A percentile compares a stretch with the other conserved stretches of the same genome.
Evolutionary conservation across 148 eudicot species (phyloP).

Genomic region (Cornus florida): DNA sequence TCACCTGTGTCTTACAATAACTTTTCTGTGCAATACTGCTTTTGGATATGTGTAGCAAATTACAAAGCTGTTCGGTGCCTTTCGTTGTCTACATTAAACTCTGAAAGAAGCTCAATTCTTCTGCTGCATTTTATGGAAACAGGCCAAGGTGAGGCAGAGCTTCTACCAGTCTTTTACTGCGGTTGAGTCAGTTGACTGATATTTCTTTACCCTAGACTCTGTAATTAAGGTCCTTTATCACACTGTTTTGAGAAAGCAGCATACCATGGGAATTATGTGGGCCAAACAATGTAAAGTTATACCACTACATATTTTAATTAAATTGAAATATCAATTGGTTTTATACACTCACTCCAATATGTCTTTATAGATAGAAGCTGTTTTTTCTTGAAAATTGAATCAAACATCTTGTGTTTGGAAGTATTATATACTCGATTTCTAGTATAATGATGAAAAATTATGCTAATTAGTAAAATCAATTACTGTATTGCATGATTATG

Average conservation of each 20-base stretch:
- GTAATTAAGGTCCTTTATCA: neutral
- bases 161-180: neutral
- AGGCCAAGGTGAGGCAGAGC: conserved; percentile 63
- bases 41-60: conserved; percentile 61
- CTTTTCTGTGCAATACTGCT: neutral
- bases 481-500: neutral
- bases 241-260: neutral
- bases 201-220: neutral
- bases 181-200: neutral
- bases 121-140: conserved; percentile 74
- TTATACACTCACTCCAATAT: neutral
- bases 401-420: neutral
- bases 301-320: neutral
- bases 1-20: neutral
- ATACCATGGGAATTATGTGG: neutral
- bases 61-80: conserved; percentile 92
- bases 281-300: neutral
- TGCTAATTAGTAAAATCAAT: neutral
- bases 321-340: neutral
- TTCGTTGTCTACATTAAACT: conserved; percentile 70
- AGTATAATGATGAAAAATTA: neutral
- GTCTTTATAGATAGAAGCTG: neutral
- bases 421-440: neutral
- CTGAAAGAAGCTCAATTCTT: conserved; percentile 81
- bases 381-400: neutral